Evolutionary conservation across 495 filamentous ascomycete species (phyloP), one percentile per base, ranked within the genome.

Genomic region (Penicillium crystallinum): DNA sequence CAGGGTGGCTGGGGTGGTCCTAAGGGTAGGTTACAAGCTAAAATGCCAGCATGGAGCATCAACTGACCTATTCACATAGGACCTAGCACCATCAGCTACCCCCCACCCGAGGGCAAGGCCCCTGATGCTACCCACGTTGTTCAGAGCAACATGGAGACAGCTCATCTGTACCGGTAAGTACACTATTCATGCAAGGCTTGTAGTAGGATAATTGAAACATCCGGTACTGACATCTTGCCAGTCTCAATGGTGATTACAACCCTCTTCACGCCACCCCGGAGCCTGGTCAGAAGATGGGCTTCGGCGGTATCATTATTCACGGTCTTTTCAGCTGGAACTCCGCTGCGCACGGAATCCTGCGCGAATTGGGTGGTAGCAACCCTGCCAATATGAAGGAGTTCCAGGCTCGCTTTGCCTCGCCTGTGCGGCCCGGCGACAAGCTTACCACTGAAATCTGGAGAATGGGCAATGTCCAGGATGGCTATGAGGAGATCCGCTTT

Each of bases 1-100:
- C 89, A 95, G 70, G 91, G 91, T 36, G 80, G 80, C 46, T 95
- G 90, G 90, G 89, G 89, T 49, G 91, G 90, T 1, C 90, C 91
- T n/a, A 92, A 93, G 73, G 88, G 88, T 81, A 18, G 33, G 6
- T 10, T 17, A 33, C 4, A 17, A 2, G 22, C 17, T 31, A 9
- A 6, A 35, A 14, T 14, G n/a, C 37, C 33, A 19, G 36, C 17
- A 19, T 34, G 27, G 27, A 1, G 27, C 9, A 19, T 29, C 1
- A 34, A 46, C 42, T 31, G 2, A 48, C 14, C 0, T n/a, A n/a
- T 25, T 27, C 8, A 18, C 23, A 23, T 43, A 84, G 81, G 83
- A 11, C 88, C 88, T 6, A 82, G 84, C 42, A 84, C 84, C 3
- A 74, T 81, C 36, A 91, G 82, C 72, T 93, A 79, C 69, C 80